Evolutionary conservation across 2,329 filamentous ascomycete genomes (phyloP), one percentile per base, ranked within the genome.

Genomic region (Colletotrichum plurivorum): DNA sequence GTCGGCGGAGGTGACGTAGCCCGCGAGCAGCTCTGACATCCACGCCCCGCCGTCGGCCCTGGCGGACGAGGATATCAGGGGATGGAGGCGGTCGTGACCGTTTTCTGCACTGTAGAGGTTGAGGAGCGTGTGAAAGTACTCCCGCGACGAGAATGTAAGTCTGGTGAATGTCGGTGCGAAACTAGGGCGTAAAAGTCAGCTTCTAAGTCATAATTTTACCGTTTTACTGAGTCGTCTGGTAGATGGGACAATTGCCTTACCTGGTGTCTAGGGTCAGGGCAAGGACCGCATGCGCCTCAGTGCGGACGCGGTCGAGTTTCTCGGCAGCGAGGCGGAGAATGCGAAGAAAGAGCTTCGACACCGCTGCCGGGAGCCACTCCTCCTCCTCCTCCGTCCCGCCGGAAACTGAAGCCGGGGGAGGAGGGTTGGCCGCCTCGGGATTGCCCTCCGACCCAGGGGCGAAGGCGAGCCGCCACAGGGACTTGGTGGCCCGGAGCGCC

Each of bases 261-360:
- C 78, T 79, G 25, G 82, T 71, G 27, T 80, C 72, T n/a, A 89
- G 73, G 22, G 82, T 74, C 53, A 87, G 72, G 5, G 80, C 80
- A 53, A 91, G 74, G 10, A 85, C 85, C 39, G 83, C 80, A 70
- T 92, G 89, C 1, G 91, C 92, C 71, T 89, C 87, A 0, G 88
- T 83, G 25, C 96, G 90, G 18, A 98, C 92, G 71, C 94, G 93
- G 78, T 98, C 95, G 2, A 98, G 86, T 77, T 97, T 98, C 80
- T 99, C 96, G 0, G 93, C 89, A 2, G 94, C 91, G 15, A 98
- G 85, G 1, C 94, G 88, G 39, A 93, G 83, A 2, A 86, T 81
- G 31, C 83, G 81, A 36, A 85, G 81, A 67, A 89, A 84, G 1
- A 90, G 76, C 31, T 73, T 73, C 12, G 76, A 74, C 12, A 84